Evolutionary conservation across 1,284 basidiomycete species (phyloP), one percentile per base, ranked within the genome.

Genomic region (Pascua sp.): DNA sequence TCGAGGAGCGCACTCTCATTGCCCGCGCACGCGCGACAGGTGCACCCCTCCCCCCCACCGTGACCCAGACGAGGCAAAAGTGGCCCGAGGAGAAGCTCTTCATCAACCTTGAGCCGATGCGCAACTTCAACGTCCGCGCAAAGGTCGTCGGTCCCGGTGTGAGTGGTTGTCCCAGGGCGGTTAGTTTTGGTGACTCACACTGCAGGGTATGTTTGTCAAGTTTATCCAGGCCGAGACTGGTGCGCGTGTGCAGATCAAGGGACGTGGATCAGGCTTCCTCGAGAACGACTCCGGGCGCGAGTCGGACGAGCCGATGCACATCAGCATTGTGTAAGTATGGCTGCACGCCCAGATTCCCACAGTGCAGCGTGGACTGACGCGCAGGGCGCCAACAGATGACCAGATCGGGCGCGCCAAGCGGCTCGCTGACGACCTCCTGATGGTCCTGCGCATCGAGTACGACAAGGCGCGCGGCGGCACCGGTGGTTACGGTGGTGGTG

Each of bases 191-290:
- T 47, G 24, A 51, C 55, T 5, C 17, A 5, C 24, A 32, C 24
- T 32, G 7, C 63, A 91, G 89, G 93, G 92, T 66, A 87, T 93
- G 72, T 98, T 98, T 73, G 95, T 98, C 64, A 98, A 98, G 80
- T 94, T 93, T 73, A 98, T 98, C 63, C 95, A 98, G 78, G 85
- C 87, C 69, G 95, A 98, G 79, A 98, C 95, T 0, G 87, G 88
- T 41, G 95, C 93, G 13, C 84, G 95, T 61, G 95, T 98, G n/a
- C 95, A 98, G 77, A 97, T 98, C 73, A 98, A 98, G 77, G 95
- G 95, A 11, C 66, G 87, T 15, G 96, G 96, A 0, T 95, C 91
- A 16, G 96, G 95, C 0, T 98, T 96, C 74, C 86, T 95, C 64
- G 95, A 98, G 71, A 86, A 87, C 67, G 95, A 98, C 64, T 96